Conservation (phyloP, 129 eudicot genomes). For the Lactuca sativa region DNA sequence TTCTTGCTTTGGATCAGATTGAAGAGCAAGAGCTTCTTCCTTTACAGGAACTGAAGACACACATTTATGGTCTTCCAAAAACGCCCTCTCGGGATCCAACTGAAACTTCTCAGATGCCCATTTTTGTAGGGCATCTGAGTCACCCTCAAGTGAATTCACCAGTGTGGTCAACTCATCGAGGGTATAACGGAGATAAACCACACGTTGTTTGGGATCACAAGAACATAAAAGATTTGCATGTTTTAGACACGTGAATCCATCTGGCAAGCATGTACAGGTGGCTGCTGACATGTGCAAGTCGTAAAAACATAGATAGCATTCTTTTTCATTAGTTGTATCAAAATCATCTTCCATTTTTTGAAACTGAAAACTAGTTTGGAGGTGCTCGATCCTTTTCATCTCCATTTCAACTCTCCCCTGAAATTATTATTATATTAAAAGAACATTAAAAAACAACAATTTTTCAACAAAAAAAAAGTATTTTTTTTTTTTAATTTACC, state of each 20-base stretch:
- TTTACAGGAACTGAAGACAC: slow-evolving; percentile 2
- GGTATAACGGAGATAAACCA: slow-evolving; percentile 51
- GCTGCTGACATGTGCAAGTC: slow-evolving; percentile 74
- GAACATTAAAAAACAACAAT: neutral
- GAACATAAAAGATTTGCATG: slow-evolving; percentile 52
- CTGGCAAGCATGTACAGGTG: slow-evolving; percentile 57
- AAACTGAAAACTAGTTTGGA: slow-evolving; percentile 30
- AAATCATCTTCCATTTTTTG: slow-evolving; percentile 64
- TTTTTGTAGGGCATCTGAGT: slow-evolving; percentile 37
- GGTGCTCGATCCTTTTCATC: slow-evolving; percentile 44
- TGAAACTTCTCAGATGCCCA: slow-evolving; percentile 43
- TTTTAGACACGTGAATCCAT: slow-evolving; percentile 57
- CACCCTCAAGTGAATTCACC: slow-evolving; percentile 58
- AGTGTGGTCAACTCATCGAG: slow-evolving; percentile 48
- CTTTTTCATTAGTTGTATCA: slow-evolving; percentile 54
- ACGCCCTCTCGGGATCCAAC: slow-evolving; percentile 18
- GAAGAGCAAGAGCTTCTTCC: slow-evolving; percentile 28
- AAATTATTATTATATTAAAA: slow-evolving; percentile 4
- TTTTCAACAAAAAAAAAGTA: no score
- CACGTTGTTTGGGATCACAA: slow-evolving; percentile 41
- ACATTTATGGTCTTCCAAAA: slow-evolving; percentile 13
- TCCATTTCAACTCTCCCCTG: slow-evolving; percentile 62
- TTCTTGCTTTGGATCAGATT: neutral
- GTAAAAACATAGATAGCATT: slow-evolving; percentile 67
- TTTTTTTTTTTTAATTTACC: slow-evolving; percentile 35